These are phyloP conservation scores for Penicillium vulpinum DNA, from an alignment of 2,329 filamentous ascomycete genomes.

Conservation along the genomic window DNA sequence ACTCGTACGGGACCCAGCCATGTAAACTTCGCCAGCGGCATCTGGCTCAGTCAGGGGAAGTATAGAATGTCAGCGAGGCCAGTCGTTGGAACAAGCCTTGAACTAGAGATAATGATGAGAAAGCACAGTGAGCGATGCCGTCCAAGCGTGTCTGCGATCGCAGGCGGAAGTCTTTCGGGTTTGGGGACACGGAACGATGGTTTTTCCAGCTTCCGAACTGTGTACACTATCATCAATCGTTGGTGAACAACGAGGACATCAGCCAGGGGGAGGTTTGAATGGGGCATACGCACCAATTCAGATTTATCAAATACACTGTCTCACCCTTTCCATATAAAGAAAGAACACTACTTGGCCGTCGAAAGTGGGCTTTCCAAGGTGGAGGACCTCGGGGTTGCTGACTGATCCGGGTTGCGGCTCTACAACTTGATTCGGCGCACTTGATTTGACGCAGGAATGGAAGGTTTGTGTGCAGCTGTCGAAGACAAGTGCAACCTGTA, in stretches of 20 bases:
- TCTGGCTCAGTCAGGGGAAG: slow-evolving; percentile 32
- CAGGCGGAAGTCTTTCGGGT: slow-evolving; percentile 31
- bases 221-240: slow-evolving; percentile 1
- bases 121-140: slow-evolving; percentile 22
- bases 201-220: slow-evolving; percentile 33
- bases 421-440: slow-evolving; percentile 20
- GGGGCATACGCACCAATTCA: slow-evolving; percentile 18
- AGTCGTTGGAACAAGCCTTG: slow-evolving; percentile 11
- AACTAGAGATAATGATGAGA: slow-evolving; percentile 11
- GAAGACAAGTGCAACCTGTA: slow-evolving; percentile 9
- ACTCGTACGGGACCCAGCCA: slow-evolving; percentile 53
- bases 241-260: slow-evolving; percentile 14
- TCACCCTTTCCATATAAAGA: not conserved
- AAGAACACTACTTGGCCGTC: slow-evolving; percentile 4
- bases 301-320: slow-evolving; percentile 6
- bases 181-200: slow-evolving; percentile 29
- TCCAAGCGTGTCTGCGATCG: slow-evolving; percentile 29
- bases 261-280: slow-evolving; percentile 16
- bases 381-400: slow-evolving; percentile 4
- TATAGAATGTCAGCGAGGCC: slow-evolving; percentile 6
- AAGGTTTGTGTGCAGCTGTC: not conserved
- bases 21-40: slow-evolving; percentile 47
- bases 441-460: slow-evolving; percentile 14
- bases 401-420: slow-evolving; percentile 17
- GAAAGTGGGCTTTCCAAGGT: not conserved